Conservation (phyloP, 2,329 filamentous ascomycete genomes). For the Aspergillus sp. region DNA sequence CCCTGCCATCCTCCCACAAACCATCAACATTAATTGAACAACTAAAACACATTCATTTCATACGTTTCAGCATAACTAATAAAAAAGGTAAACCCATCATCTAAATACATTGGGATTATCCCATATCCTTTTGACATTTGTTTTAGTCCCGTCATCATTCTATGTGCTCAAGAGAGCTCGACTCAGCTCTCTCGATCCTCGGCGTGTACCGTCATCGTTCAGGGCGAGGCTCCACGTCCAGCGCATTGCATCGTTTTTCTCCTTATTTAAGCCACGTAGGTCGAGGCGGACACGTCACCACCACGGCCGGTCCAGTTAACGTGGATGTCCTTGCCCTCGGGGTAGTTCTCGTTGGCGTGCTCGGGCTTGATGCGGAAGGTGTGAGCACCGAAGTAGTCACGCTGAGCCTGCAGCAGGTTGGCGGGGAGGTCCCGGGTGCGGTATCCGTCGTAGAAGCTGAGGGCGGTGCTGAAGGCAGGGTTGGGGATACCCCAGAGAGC, state of each 20-base stretch:
- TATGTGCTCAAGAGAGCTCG: conserved; percentile 18
- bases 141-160: conserved; percentile 25
- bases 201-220: conserved; percentile 13
- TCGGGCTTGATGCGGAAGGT: conserved; percentile 88
- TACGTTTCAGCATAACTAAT: conserved; percentile 4
- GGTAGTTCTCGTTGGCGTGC: conserved; percentile 73
- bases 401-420: conserved; percentile 97
- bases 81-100: conserved; percentile 7
- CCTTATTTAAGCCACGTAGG: conserved; percentile 81
- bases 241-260: conserved; percentile 22
- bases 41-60: conserved; percentile 14
- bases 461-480: conserved; percentile 92
- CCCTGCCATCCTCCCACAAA: too few relatives aligned
- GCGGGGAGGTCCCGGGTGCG: conserved; percentile 94
- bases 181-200: conserved; percentile 12
- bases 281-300: conserved; percentile 94
- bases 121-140: conserved; percentile 4
- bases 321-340: conserved; percentile 84
- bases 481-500: conserved; percentile 94
- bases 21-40: background rate
- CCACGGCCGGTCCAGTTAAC: conserved; percentile 99
- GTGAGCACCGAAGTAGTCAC: conserved; percentile 98
- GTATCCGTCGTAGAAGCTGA: conserved; percentile 99
- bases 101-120: conserved; percentile 23
- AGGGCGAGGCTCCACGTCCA: conserved; percentile 25